Base-by-base conservation (phyloP, 1,139 yeast genomes). In the Cylindricascospora bacillispora region DNA sequence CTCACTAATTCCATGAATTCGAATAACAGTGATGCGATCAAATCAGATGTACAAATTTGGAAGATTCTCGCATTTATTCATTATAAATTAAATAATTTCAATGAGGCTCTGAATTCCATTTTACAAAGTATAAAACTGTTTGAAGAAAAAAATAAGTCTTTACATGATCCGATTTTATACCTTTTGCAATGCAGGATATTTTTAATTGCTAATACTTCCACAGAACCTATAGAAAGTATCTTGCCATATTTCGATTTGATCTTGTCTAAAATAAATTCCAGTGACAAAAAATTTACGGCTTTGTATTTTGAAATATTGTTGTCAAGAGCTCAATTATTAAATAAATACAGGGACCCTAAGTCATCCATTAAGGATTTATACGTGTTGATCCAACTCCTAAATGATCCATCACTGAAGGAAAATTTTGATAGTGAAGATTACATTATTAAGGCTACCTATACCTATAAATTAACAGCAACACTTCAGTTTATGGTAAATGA, bases 1-100 rank as follows among this genome's bases (percentile, higher is more conserved):
- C 27, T 40, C 24, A 32, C 37, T 11, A 34, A 35, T 17, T 36
- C 42, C 9, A 26, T 37, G 9, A 32, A 35, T 18, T 33, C 39
- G 15, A 31, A 28, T n/a, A n/a, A n/a, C n/a, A n/a, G n/a, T 18
- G 21, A 7, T 7, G 21, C 21, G 7, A 10, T 10, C 9, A 18
- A 10, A 18, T 18, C 21, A 7, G 21, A 18, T 18, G 9, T 10
- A 7, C 21, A 18, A 10, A 10, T 18, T 10, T 18, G 21, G 21
- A 18, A 18, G 10, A 7, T 18, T 10, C 7, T 18, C 10, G 21
- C 21, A 7, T 10, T 18, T 10, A 18, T 10, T 7, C 10, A 18
- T 10, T 18, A 18, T 10, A 18, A 18, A 10, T 10, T 18, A 7
- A 10, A 10, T 7, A 7, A 10, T 10, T 18, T 7, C 21, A 10